Percentiles rank a stretch among this genome's conserved stretches.
These are phyloP conservation scores for Russula foetens DNA, from an alignment of 768 basidiomycete species.

Conservation along the genomic window DNA sequence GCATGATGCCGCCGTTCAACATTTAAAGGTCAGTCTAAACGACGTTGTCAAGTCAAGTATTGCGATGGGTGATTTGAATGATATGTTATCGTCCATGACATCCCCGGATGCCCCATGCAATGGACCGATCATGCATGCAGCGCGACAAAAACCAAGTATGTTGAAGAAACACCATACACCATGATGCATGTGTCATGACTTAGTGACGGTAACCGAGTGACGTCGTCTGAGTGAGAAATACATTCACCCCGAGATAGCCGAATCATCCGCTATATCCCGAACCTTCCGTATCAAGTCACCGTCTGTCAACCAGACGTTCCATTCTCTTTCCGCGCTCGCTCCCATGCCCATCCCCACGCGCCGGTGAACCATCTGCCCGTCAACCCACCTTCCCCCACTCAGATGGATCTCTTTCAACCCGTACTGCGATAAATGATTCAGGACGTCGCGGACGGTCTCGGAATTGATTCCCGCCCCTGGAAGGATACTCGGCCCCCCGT, in stretches of 20 bases:
- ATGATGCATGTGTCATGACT: too few species aligned
- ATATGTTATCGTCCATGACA: too few species aligned
- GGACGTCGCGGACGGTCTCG: constrained; percentile 40
- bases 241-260: not conserved
- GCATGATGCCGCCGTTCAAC: too few species aligned
- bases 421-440: constrained; percentile 42
- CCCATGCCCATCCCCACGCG: constrained; percentile 66
- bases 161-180: too few species aligned
- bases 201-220: too few species aligned
- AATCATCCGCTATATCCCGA: constrained; percentile 35
- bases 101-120: too few species aligned
- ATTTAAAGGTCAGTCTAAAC: too few species aligned
- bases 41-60: too few species aligned
- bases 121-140: too few species aligned
- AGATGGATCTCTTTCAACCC: constrained; percentile 66
- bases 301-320: constrained; percentile 62
- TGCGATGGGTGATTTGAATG: too few species aligned
- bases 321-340: constrained; percentile 42
- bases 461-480: constrained; percentile 72
- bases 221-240: not conserved
- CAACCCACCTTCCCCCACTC: constrained; percentile 61
- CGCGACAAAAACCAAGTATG: too few species aligned
- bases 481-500: constrained; percentile 34
- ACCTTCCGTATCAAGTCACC: constrained; percentile 44
- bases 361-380: constrained; percentile 44